These are phyloP conservation scores for Kodamaea derodonti DNA, from an alignment of 1,139 yeast genomes.

Conservation along the genomic window DNA sequence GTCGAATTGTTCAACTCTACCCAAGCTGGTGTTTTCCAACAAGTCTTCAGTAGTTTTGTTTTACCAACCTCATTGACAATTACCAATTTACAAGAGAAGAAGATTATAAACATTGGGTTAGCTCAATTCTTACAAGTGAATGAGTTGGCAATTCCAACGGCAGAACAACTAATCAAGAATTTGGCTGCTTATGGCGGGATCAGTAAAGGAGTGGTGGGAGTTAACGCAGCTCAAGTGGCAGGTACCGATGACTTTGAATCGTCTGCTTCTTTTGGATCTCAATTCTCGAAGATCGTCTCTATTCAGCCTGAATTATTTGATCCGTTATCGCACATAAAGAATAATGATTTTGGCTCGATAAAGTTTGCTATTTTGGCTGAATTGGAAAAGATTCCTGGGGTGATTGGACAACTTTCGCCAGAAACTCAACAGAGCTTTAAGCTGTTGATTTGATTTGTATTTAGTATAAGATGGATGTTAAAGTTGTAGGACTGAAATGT, in stretches of 20 bases:
- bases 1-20: slow-evolving; percentile 58
- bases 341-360: slow-evolving; percentile 32
- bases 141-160: slow-evolving; percentile 47
- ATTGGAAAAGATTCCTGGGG: slow-evolving; percentile 31
- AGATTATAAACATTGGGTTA: slow-evolving; percentile 71
- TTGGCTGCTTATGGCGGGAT: slow-evolving; percentile 40
- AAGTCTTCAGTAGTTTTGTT: slow-evolving; percentile 59
- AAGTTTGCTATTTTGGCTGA: slow-evolving; percentile 27
- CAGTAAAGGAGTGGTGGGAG: slow-evolving; percentile 17
- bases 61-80: slow-evolving; percentile 64
- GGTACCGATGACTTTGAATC: slow-evolving; percentile 51
- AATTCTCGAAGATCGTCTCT: slow-evolving; percentile 68
- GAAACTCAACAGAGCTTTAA: slow-evolving; percentile 5
- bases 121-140: slow-evolving; percentile 43
- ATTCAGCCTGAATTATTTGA: slow-evolving; percentile 62
- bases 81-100: slow-evolving; percentile 69
- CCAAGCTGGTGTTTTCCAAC: slow-evolving; percentile 62
- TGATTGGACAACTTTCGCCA: slow-evolving; percentile 23
- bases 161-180: slow-evolving; percentile 49
- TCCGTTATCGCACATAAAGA: slow-evolving; percentile 51
- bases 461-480: too few relatives aligned
- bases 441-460: too few relatives aligned
- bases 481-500: too few relatives aligned
- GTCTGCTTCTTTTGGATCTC: slow-evolving; percentile 80
- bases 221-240: slow-evolving; percentile 12